A percentile compares a stretch with the other conserved stretches of the same genome.
Conservation (phyloP, 1,284 basidiomycete genomes). For the Leccinum colubrinum region DNA sequence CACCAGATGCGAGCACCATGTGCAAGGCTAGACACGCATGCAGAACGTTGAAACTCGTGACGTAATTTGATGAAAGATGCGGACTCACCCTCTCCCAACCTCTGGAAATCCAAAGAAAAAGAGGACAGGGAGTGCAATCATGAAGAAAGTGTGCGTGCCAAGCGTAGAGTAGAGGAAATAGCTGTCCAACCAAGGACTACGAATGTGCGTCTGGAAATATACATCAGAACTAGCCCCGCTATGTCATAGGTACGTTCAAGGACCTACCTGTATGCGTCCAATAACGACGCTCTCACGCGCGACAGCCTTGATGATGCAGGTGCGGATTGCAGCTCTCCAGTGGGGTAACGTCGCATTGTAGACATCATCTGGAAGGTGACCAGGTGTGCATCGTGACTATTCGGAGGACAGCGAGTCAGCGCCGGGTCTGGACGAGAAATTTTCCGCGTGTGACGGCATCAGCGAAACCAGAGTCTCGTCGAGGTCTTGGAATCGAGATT, state of each 20-base stretch:
- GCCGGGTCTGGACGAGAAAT: slow-evolving; percentile 1
- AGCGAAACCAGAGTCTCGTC: neutral
- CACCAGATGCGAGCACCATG: slow-evolving; percentile 71
- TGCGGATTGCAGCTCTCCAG: slow-evolving; percentile 70
- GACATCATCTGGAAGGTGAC: slow-evolving; percentile 23
- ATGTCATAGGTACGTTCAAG: neutral
- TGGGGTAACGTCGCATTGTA: slow-evolving; percentile 25
- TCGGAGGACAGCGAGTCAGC: neutral
- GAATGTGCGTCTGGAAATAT: slow-evolving; percentile 47
- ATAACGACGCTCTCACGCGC: slow-evolving; percentile 66
- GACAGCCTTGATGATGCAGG: slow-evolving; percentile 57
- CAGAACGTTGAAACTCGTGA: neutral
- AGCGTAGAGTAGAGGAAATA: slow-evolving; percentile 92
- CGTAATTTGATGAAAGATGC: neutral
- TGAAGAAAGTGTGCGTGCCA: slow-evolving; percentile 95
- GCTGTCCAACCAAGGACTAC: slow-evolving; percentile 73
- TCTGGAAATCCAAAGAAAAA: slow-evolving; percentile 85
- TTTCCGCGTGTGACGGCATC: slow-evolving; percentile 6
- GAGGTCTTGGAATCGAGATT: neutral
- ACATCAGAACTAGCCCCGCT: neutral
- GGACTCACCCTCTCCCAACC: slow-evolving; percentile 69
- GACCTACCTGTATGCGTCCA: slow-evolving; percentile 65
- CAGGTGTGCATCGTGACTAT: slow-evolving; percentile 10
- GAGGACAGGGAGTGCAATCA: slow-evolving; percentile 81
- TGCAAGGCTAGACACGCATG: slow-evolving; percentile 45